A percentile compares a stretch with the other conserved stretches of the same genome.
Conservation (phyloP, 148 eudicot genomes). For the Heliosperma pusillum region DNA sequence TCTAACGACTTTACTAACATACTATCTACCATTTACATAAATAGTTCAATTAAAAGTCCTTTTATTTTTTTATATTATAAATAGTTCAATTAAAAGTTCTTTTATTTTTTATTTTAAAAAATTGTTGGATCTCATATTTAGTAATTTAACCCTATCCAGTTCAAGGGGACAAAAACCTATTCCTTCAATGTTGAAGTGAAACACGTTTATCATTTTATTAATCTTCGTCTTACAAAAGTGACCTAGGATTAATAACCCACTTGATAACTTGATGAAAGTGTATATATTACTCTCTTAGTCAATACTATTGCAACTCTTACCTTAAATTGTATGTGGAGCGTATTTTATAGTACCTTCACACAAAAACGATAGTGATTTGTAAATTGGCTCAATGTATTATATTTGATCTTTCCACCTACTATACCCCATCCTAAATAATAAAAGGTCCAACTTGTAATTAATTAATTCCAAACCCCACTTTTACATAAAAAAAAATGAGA, state of each 20-base stretch:
- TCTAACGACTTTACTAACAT: too few species aligned
- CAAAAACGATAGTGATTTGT: background rate
- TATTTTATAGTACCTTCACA: background rate
- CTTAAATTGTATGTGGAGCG: too few species aligned
- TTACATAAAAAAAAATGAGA: background rate
- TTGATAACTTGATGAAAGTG: background rate
- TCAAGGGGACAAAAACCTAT: too few species aligned
- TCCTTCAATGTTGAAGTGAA: too few species aligned
- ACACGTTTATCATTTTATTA: background rate
- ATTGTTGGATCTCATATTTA: too few species aligned
- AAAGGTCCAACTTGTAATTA: background rate
- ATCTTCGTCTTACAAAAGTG: background rate
- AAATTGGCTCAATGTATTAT: background rate
- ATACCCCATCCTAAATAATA: background rate
- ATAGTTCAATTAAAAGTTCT: too few species aligned
- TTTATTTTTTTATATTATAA: too few species aligned
- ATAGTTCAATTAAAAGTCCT: too few species aligned
- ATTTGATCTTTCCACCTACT: slow-evolving; percentile 6
- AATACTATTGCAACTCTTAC: too few species aligned
- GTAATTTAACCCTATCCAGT: too few species aligned
- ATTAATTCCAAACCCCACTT: background rate
- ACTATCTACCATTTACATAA: too few species aligned
- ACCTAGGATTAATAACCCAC: background rate
- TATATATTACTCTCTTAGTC: background rate
- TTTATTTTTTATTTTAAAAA: too few species aligned